Evolutionary conservation across 2,329 filamentous ascomycete species (phyloP).

Genomic region (Nigrospora sphaerica): DNA sequence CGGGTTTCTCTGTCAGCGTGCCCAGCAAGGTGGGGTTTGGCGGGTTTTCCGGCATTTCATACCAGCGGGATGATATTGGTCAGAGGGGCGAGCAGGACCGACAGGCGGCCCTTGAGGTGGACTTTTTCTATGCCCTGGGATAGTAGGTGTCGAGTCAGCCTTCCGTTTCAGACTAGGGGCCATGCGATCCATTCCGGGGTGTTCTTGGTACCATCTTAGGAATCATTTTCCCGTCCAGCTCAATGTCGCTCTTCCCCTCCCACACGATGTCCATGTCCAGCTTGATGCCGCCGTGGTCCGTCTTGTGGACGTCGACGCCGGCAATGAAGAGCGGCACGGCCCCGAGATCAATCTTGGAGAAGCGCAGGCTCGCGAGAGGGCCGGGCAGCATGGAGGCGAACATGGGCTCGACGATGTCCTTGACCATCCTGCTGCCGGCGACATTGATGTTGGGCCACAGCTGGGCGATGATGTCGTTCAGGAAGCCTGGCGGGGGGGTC

Average conservation of each 20-base stretch:
- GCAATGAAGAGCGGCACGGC: conserved; percentile 30
- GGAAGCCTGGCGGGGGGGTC: conserved; percentile 23
- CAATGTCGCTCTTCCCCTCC: conserved; percentile 38
- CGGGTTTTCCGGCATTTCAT: conserved; percentile 6
- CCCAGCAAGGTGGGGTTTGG: no score
- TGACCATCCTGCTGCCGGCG: conserved; percentile 33
- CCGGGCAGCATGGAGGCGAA: conserved; percentile 36
- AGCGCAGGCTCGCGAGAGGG: conserved; percentile 32
- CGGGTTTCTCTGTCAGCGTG: neutral
- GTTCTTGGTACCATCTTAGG: conserved; percentile 29
- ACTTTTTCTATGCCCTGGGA: conserved; percentile 35
- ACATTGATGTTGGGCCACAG: conserved; percentile 42
- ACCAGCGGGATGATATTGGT: conserved; percentile 38
- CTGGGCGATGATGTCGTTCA: conserved; percentile 39
- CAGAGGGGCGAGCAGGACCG: conserved; percentile 34
- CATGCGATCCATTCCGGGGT: neutral
- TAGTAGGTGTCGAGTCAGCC: no score
- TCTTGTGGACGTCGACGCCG: conserved; percentile 37
- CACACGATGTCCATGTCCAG: conserved; percentile 39
- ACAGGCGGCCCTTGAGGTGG: conserved; percentile 34
- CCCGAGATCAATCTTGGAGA: conserved; percentile 38
- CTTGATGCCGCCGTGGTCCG: conserved; percentile 35
- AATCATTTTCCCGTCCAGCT: conserved; percentile 35
- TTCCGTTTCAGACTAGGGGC: no score
- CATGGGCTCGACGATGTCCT: conserved; percentile 40